phyloP scores from a whole-genome alignment of 768 basidiomycete genomes.

The Naematelia aurantialba region DNA sequence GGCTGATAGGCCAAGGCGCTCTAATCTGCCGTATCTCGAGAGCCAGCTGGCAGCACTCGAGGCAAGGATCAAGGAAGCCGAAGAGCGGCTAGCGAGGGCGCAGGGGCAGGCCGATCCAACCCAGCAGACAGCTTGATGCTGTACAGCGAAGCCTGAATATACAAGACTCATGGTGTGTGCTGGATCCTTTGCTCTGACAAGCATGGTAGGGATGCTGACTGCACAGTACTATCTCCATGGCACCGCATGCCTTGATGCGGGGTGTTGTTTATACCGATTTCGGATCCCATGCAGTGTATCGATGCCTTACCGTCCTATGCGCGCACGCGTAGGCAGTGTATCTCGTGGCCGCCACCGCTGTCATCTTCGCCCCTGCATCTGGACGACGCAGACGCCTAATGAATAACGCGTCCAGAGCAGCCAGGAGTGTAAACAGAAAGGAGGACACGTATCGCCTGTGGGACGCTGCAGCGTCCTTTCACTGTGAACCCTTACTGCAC shows the following conservation, averaged over 20 bases:
- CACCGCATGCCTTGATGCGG: no score
- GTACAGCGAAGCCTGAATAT: background rate
- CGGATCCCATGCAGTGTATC: no score
- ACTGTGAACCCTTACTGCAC: no score
- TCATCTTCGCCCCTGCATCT: background rate
- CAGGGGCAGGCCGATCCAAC: conserved; percentile 9
- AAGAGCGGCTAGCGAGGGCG: conserved; percentile 29
- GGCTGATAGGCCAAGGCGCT: conserved; percentile 14
- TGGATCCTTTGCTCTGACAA: no score
- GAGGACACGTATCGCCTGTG: background rate
- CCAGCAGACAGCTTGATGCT: background rate
- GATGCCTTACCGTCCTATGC: no score
- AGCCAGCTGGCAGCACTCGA: conserved; percentile 30
- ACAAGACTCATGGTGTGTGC: background rate
- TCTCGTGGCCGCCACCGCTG: no score
- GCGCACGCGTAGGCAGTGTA: no score
- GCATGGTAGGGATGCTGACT: no score
- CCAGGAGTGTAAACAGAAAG: background rate
- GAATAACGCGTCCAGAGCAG: background rate
- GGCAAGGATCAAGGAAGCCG: conserved; percentile 35
- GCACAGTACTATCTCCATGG: no score
- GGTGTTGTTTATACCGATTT: no score
- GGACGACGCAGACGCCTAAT: background rate
- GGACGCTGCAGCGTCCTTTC: no score
- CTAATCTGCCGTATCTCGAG: conserved; percentile 35